phyloP scores from a whole-genome alignment of 176 grass and related monocot genomes.

The Avena eriantha region DNA sequence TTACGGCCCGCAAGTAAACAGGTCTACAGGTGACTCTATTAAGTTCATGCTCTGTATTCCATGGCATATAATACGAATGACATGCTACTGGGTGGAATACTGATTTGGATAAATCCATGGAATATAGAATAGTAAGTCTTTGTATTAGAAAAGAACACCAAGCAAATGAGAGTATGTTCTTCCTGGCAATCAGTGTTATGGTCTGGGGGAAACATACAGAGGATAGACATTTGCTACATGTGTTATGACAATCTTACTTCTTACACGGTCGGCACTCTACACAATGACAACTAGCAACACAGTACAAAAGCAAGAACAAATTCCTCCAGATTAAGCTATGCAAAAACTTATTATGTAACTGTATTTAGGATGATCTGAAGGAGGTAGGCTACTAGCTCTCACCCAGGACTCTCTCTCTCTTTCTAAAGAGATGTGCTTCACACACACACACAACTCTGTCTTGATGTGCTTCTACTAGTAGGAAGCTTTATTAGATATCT shows the following conservation, averaged over 20 bases:
- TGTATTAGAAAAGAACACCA: neutral
- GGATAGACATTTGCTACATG: conserved; percentile 3
- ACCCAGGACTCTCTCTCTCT: too few species aligned
- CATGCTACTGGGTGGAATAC: neutral
- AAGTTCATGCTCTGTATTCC: neutral
- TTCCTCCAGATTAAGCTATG: conserved; percentile 4
- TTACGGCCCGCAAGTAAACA: neutral
- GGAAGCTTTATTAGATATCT: too few species aligned
- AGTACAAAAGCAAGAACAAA: neutral
- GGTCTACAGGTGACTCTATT: neutral
- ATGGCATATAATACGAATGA: neutral
- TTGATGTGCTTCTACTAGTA: too few species aligned
- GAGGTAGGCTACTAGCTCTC: too few species aligned
- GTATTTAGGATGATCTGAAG: neutral
- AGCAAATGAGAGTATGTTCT: neutral
- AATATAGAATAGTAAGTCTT: neutral
- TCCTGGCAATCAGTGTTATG: neutral
- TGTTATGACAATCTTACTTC: neutral
- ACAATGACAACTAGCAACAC: neutral
- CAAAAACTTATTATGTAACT: conserved; percentile 17
- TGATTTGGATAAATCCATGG: neutral
- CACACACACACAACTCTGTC: too few species aligned
- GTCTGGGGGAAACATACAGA: neutral
- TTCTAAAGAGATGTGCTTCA: too few species aligned
- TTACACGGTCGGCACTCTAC: neutral